Conservation (phyloP, 768 basidiomycete species). For the Pulveroboletus sp. region DNA sequence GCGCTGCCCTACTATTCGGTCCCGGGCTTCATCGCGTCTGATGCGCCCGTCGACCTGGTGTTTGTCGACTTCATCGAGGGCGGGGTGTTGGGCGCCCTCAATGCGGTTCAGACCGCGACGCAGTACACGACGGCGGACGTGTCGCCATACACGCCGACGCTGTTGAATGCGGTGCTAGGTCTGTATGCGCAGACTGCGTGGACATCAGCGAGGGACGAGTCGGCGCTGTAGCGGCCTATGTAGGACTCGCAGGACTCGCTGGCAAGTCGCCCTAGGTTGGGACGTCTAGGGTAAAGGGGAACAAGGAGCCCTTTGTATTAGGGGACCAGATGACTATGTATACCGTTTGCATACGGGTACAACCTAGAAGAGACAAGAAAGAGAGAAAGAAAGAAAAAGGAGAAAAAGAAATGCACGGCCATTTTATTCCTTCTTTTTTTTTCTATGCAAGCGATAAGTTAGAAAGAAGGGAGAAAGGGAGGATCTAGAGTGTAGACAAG, state of each 20-base stretch:
- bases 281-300: too few species aligned
- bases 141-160: conserved; percentile 45
- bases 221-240: too few species aligned
- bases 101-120: conserved; percentile 46
- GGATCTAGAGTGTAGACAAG: not conserved
- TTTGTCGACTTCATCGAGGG: conserved; percentile 66
- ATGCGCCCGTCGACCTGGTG: conserved; percentile 61
- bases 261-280: too few species aligned
- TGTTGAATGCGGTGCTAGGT: conserved; percentile 35
- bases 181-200: conserved; percentile 35
- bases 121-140: conserved; percentile 52
- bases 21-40: conserved; percentile 58
- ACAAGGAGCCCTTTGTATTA: not conserved
- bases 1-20: conserved; percentile 51
- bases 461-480: not conserved
- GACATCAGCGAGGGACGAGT: conserved; percentile 5
- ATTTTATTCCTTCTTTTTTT: not conserved
- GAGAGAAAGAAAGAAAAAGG: not conserved
- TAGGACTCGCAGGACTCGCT: too few species aligned
- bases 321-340: not conserved
- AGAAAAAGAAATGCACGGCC: not conserved
- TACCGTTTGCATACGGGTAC: conserved; percentile 1
- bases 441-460: conserved; percentile 18
- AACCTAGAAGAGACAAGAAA: not conserved
- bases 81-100: conserved; percentile 50